These are phyloP conservation scores for Metschnikowia noctiluminum DNA, from an alignment of 805 yeast species.

Conservation along the genomic window DNA sequence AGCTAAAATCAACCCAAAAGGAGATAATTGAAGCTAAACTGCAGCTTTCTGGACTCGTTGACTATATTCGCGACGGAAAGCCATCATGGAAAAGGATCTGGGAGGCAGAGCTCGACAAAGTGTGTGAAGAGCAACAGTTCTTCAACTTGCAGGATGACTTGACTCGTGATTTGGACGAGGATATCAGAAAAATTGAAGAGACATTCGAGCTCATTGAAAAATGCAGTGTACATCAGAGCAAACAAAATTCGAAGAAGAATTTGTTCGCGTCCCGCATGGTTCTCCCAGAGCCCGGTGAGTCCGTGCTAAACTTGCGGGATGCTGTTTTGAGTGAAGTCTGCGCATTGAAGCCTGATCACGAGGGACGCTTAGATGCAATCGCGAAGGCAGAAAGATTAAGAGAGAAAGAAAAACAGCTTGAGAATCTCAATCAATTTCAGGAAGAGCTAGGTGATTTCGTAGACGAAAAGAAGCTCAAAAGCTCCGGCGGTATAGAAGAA, in stretches of 20 bases:
- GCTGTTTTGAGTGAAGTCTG: conserved; percentile 79
- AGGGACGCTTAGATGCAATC: conserved; percentile 81
- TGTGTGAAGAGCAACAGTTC: conserved; percentile 92
- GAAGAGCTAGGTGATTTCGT: conserved; percentile 86
- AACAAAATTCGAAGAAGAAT: conserved; percentile 46
- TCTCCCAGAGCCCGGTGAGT: conserved; percentile 61
- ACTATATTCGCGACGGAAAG: conserved; percentile 65
- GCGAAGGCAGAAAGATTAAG: conserved; percentile 81
- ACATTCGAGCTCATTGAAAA: conserved; percentile 79
- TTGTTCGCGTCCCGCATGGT: conserved; percentile 42
- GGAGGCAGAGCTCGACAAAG: conserved; percentile 86
- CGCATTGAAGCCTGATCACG: conserved; percentile 79
- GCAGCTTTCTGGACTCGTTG: conserved; percentile 52
- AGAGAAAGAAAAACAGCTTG: conserved; percentile 60
- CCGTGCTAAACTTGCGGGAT: conserved; percentile 58
- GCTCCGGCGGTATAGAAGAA: conserved; percentile 87
- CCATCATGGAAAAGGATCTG: conserved; percentile 87
- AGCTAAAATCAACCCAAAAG: conserved; percentile 59
- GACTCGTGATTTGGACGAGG: conserved; percentile 74
- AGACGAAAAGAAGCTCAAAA: conserved; percentile 68
- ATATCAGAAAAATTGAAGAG: conserved; percentile 72
- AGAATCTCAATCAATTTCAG: conserved; percentile 63
- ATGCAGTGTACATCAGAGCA: conserved; percentile 75
- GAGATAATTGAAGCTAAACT: conserved; percentile 60
- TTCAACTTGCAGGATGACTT: conserved; percentile 87